Conservation (phyloP, 2,329 filamentous ascomycete species). For the Ophiosphaerella herpotricha region DNA sequence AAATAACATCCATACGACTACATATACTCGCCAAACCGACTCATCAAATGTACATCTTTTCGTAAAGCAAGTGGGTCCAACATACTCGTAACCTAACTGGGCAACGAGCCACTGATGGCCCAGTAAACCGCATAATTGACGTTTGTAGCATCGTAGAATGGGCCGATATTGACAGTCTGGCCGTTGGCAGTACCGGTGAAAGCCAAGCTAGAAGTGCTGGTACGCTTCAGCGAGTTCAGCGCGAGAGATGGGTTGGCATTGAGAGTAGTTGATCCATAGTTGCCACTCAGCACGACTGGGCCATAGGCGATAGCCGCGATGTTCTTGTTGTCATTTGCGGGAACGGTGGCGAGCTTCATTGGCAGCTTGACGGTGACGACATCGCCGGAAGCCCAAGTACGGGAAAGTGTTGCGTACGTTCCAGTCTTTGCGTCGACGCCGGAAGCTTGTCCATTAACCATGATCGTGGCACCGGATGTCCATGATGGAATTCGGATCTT, state of each 20-base stretch:
- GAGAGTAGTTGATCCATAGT: slow-evolving; percentile 46
- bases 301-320: slow-evolving; percentile 56
- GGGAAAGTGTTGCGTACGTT: slow-evolving; percentile 49
- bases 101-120: slow-evolving; percentile 16
- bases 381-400: slow-evolving; percentile 53
- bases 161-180: slow-evolving; percentile 18
- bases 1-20: no score
- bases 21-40: no score
- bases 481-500: slow-evolving; percentile 56
- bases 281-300: slow-evolving; percentile 52
- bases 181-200: slow-evolving; percentile 26
- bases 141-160: slow-evolving; percentile 33
- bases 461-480: slow-evolving; percentile 48
- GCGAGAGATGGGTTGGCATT: slow-evolving; percentile 18
- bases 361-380: slow-evolving; percentile 52
- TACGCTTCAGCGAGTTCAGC: slow-evolving; percentile 18
- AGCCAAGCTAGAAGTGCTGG: slow-evolving; percentile 8
- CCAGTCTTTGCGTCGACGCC: slow-evolving; percentile 39
- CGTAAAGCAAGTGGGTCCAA: no score
- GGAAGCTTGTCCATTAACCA: slow-evolving; percentile 48
- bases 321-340: slow-evolving; percentile 54
- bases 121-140: slow-evolving; percentile 35
- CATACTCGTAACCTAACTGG: neutral
- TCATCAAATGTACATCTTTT: no score
- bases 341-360: slow-evolving; percentile 50